phyloP scores from a whole-genome alignment of 192 early-diverging fungal genomes.

The Coemansia sp. region DNA sequence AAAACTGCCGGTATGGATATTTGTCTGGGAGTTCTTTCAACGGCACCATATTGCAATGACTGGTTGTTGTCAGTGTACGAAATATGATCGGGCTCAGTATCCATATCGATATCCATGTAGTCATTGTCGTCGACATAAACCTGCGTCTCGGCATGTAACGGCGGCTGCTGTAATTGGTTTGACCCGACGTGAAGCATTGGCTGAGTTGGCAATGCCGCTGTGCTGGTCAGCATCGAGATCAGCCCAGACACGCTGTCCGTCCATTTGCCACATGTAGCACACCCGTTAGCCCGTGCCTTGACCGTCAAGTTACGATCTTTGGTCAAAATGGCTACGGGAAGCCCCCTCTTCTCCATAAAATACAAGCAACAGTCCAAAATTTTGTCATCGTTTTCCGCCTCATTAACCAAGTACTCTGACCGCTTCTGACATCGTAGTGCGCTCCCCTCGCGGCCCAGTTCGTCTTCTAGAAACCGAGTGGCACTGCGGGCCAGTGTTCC shows the following conservation, averaged over 20 bases:
- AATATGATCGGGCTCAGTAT: background rate
- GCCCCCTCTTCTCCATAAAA: slow-evolving; percentile 24
- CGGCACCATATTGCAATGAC: background rate
- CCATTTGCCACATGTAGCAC: slow-evolving; percentile 39
- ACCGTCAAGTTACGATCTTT: slow-evolving; percentile 37
- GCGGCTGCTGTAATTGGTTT: background rate
- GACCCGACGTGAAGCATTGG: background rate
- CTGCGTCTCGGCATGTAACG: background rate
- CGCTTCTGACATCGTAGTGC: slow-evolving; percentile 36
- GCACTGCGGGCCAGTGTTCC: slow-evolving; percentile 25
- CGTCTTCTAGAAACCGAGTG: slow-evolving; percentile 32
- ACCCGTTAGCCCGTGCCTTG: slow-evolving; percentile 41
- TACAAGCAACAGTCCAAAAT: slow-evolving; percentile 51
- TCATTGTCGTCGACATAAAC: slow-evolving; percentile 3
- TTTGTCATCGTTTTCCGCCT: slow-evolving; percentile 31
- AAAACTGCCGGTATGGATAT: background rate
- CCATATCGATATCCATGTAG: slow-evolving; percentile 23
- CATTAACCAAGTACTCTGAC: slow-evolving; percentile 37
- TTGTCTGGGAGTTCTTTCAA: background rate
- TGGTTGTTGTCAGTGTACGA: background rate
- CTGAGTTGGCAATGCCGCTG: background rate
- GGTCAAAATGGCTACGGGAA: slow-evolving; percentile 40
- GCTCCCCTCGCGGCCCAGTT: slow-evolving; percentile 19
- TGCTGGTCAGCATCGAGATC: slow-evolving; percentile 10
- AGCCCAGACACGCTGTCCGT: slow-evolving; percentile 8